phyloP scores from a whole-genome alignment of 768 basidiomycete genomes.

The Russula brevipes region DNA sequence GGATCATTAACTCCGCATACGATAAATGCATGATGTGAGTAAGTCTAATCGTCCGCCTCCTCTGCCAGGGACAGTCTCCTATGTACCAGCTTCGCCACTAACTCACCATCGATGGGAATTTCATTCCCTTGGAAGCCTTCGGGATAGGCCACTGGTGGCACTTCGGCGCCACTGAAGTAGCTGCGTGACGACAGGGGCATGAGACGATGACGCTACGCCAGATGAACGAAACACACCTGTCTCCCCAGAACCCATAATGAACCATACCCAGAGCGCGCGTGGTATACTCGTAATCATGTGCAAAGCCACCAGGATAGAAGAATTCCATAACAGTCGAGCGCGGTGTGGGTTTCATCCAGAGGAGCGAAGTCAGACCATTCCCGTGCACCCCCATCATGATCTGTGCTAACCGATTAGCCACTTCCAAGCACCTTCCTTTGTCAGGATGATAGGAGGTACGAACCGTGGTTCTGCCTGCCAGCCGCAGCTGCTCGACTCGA shows the following conservation, averaged over 20 bases:
- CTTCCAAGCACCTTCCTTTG: background rate
- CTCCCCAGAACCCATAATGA: conserved; percentile 82
- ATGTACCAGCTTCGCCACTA: conserved; percentile 55
- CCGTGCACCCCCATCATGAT: conserved; percentile 95
- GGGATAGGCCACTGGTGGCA: conserved; percentile 67
- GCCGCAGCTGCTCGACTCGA: conserved; percentile 68
- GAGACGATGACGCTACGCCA: background rate
- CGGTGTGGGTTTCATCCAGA: conserved; percentile 89
- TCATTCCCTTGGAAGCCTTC: conserved; percentile 85
- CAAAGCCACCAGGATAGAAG: conserved; percentile 80
- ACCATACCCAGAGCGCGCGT: conserved; percentile 77
- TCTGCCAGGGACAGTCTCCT: conserved; percentile 52
- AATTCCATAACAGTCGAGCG: conserved; percentile 89
- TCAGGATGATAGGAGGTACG: conserved; percentile 28
- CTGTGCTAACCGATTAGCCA: conserved; percentile 37
- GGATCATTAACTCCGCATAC: background rate
- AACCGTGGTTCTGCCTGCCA: conserved; percentile 85
- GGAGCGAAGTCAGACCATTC: conserved; percentile 79
- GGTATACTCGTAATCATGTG: conserved; percentile 80
- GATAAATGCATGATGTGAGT: background rate
- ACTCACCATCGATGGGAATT: conserved; percentile 75
- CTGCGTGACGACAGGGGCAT: conserved; percentile 35
- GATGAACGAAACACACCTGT: conserved; percentile 41
- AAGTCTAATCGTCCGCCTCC: conserved; percentile 54
- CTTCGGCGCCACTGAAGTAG: conserved; percentile 66